Evolutionary conservation across 495 filamentous ascomycete species (phyloP), one percentile per base, ranked within the genome.

Genomic region (Echria macrotheca): DNA sequence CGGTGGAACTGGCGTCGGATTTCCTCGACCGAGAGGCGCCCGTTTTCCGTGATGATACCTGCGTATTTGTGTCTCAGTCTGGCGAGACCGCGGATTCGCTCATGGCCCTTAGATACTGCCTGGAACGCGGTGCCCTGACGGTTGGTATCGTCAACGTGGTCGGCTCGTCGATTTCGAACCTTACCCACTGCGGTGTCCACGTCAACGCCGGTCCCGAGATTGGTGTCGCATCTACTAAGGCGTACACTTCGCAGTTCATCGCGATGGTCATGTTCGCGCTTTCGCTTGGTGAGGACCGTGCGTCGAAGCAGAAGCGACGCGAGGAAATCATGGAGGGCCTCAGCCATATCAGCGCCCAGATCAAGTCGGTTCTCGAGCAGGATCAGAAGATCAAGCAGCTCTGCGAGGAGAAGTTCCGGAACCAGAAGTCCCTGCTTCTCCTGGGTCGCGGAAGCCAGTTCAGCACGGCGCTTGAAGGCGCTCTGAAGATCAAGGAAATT

Each of bases 201-300:
- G 95, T 98, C 71, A 98, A 98, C 69, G 93, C 93, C 50, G 93
- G 93, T 14, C 93, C 93, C 42, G 93, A 98, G 70, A 98, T 98
- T 53, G 93, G 93, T 82, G 93, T 98, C 44, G 93, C 93, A 28
- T 96, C 91, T 33, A 98, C 93, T 62, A 98, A 98, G 76, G 93
- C 93, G 9, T 98, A 98, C 71, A 98, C 93, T 2, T 96, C 93
- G 19, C 93, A 98, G 66, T 97, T 96, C 66, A 85, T 98, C 56
- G 95, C 94, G 56, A 95, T 98, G 86, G 85, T 97, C 68, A 98
- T 98, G 93, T 96, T 98, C 65, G 93, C 94, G 5, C 74, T 98
- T 45, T 95, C 89, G 38, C 80, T 98, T 42, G 89, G 87, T 50
- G 93, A 98, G 70, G 93, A 98, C 65, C 87, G 94, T 50, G 87